A percentile compares a stretch with the other conserved stretches of the same genome.
Evolutionary conservation across 345 rosid species (phyloP).

Genomic region (Sapria himalayana): DNA sequence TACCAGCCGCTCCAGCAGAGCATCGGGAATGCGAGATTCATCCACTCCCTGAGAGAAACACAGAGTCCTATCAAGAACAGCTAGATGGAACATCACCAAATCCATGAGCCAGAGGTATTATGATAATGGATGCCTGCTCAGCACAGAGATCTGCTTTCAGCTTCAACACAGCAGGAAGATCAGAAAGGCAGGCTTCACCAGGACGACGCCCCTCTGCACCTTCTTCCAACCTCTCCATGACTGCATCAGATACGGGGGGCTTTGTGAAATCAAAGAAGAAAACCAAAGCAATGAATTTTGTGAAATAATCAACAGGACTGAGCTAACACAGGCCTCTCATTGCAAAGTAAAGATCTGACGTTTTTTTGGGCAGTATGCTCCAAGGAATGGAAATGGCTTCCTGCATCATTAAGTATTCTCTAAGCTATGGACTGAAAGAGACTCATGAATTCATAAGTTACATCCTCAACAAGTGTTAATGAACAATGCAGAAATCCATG

Average conservation of each 20-base stretch:
- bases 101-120: no score
- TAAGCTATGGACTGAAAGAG: no score
- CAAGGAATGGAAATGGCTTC: constrained; percentile 72
- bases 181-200: constrained; percentile 27
- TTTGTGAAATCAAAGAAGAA: background rate
- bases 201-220: constrained; percentile 30
- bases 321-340: constrained; percentile 40
- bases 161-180: constrained; percentile 43
- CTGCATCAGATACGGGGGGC: no score
- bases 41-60: constrained; percentile 24
- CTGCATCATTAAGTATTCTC: no score
- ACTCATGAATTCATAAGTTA: no score
- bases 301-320: background rate
- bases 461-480: no score
- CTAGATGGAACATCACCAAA: no score
- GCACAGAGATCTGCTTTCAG: constrained; percentile 52
- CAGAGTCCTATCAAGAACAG: no score
- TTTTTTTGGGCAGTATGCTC: constrained; percentile 48
- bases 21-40: constrained; percentile 40
- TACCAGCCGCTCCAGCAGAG: constrained; percentile 55
- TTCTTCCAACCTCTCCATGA: constrained; percentile 63
- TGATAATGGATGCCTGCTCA: no score
- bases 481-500: no score
- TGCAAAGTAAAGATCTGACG: constrained; percentile 62
- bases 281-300: background rate